Conservation (phyloP, 1,284 basidiomycete species). For the Leccinum griseonigrum region DNA sequence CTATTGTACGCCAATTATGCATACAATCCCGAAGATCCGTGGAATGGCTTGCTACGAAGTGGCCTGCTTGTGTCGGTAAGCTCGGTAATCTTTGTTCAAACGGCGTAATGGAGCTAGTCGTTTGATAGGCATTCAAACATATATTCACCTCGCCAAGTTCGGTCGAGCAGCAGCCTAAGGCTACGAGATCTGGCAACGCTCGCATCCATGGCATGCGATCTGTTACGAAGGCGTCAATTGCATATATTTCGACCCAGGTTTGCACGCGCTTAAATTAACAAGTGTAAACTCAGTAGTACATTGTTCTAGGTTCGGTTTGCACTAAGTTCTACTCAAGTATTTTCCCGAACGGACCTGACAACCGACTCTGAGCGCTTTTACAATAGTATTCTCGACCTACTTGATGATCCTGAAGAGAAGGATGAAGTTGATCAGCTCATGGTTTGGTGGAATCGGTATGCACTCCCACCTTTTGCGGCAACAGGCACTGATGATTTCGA, state of each 20-base stretch:
- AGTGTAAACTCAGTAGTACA: background rate
- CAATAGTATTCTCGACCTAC: background rate
- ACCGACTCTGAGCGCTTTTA: slow-evolving; percentile 5
- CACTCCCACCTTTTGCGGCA: too few relatives aligned
- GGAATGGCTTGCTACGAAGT: slow-evolving; percentile 1
- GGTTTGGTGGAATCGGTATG: slow-evolving; percentile 6
- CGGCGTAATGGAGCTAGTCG: background rate
- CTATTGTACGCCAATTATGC: background rate
- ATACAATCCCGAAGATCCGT: background rate
- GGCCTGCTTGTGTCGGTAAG: background rate
- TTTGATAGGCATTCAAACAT: slow-evolving; percentile 6
- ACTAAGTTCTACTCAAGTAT: slow-evolving; percentile 1
- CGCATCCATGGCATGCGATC: slow-evolving; percentile 1
- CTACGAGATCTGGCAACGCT: background rate
- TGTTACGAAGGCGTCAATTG: slow-evolving; percentile 1
- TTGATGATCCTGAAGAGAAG: background rate
- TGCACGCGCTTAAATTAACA: background rate
- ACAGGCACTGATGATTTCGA: background rate
- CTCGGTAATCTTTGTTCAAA: background rate
- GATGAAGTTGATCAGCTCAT: background rate
- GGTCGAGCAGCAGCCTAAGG: slow-evolving; percentile 1
- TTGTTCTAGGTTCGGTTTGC: background rate
- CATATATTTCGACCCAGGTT: slow-evolving; percentile 6
- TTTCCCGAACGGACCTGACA: background rate
- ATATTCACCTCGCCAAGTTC: slow-evolving; percentile 1